phyloP scores from a whole-genome alignment of 345 rosid genomes.

The Melastoma malabathricum region DNA sequence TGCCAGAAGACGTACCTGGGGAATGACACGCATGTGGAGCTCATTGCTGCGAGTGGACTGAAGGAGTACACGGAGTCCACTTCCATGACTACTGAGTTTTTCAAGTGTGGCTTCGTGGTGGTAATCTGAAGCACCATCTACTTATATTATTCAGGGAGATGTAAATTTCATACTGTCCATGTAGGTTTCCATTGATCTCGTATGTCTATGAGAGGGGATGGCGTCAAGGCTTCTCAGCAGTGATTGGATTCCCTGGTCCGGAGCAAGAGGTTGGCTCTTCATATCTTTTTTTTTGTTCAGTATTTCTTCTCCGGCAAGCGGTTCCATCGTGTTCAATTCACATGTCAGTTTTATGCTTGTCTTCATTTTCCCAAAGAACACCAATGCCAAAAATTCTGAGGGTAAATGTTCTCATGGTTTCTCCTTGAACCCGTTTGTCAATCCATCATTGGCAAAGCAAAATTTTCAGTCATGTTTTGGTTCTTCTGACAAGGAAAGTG shows the following conservation, averaged over 20 bases:
- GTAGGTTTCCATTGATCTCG: conserved; percentile 52
- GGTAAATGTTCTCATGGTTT: too few species aligned
- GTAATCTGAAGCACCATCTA: conserved; percentile 5
- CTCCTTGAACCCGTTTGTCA: too few species aligned
- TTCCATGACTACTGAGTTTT: conserved; percentile 40
- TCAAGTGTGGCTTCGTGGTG: conserved; percentile 20
- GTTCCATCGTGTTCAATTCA: neutral
- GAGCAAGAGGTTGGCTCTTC: conserved; percentile 58
- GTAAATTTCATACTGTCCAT: conserved; percentile 2
- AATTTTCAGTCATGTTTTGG: conserved; percentile 1
- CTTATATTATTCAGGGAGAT: conserved; percentile 4
- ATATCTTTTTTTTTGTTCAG: conserved; percentile 1
- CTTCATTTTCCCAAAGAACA: too few species aligned
- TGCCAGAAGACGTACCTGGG: too few species aligned
- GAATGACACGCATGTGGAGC: neutral
- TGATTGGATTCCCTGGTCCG: conserved; percentile 80
- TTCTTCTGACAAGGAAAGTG: neutral
- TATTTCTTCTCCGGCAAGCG: neutral
- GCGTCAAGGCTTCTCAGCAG: conserved; percentile 57
- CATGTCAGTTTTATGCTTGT: neutral
- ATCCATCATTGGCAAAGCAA: neutral
- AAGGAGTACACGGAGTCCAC: conserved; percentile 29
- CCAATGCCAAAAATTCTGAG: too few species aligned
- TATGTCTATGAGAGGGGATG: conserved; percentile 90
- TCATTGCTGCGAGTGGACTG: conserved; percentile 43